A percentile compares a stretch with the other conserved stretches of the same genome.
Evolutionary conservation across 306 rosid genomes (phyloP).

Genomic region (Citrullus colocynthis): DNA sequence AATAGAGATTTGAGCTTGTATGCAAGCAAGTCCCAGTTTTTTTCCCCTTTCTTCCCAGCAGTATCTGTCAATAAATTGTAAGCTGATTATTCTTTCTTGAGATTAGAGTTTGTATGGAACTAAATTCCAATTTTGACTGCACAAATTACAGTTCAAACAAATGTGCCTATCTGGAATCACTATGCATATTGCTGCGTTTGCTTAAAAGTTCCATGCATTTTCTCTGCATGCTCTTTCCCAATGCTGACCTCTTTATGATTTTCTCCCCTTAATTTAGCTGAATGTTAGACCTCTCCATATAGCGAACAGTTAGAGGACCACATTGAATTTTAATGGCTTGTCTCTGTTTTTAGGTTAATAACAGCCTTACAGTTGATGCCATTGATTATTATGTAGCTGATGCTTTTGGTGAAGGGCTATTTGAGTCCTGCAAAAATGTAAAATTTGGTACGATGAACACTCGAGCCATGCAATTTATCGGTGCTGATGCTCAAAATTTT

Average conservation of each 20-base stretch:
- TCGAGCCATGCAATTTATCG: slow-evolving; percentile 67
- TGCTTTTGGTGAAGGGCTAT: slow-evolving; percentile 87
- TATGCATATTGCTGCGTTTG: not conserved
- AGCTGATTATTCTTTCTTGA: not conserved
- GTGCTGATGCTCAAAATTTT: slow-evolving; percentile 80
- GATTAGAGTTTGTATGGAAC: not conserved
- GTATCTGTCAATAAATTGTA: not conserved
- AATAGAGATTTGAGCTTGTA: not conserved
- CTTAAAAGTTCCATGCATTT: not conserved
- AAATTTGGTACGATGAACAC: slow-evolving; percentile 88
- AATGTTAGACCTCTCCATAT: not conserved
- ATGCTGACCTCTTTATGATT: not conserved
- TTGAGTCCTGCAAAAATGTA: slow-evolving; percentile 91
- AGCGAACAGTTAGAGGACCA: not conserved
- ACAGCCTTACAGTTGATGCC: slow-evolving; percentile 67
- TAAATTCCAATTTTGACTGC: not conserved
- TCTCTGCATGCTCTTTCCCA: not conserved
- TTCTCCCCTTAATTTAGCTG: not conserved
- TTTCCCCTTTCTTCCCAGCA: not conserved
- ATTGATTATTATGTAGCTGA: slow-evolving; percentile 67
- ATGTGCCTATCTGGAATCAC: not conserved
- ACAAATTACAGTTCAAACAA: not conserved
- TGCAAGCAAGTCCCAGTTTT: not conserved
- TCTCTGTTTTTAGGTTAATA: slow-evolving; percentile 42
- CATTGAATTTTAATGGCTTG: slow-evolving; percentile 1